Conservation (phyloP, 108 stramenopile genomes). For the Craspedostauros australis region DNA sequence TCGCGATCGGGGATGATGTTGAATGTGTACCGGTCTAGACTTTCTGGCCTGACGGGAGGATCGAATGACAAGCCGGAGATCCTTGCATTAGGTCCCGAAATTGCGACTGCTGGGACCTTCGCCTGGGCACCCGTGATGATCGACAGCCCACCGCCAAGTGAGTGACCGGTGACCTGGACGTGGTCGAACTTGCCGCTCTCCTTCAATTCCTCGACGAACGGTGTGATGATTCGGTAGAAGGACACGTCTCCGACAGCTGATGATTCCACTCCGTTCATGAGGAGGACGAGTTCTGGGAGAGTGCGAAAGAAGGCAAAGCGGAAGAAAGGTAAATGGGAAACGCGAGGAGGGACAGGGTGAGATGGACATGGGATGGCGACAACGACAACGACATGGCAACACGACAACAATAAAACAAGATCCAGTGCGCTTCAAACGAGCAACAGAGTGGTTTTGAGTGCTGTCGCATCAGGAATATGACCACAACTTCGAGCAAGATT, state of each 20-base stretch:
- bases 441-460: too few species aligned
- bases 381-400: too few species aligned
- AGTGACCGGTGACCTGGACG: slow-evolving; percentile 16
- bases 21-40: slow-evolving; percentile 43
- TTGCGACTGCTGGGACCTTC: slow-evolving; percentile 37
- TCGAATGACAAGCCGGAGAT: slow-evolving; percentile 42
- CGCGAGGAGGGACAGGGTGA: too few species aligned
- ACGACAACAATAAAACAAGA: too few species aligned
- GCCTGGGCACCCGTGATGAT: slow-evolving; percentile 73
- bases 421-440: too few species aligned
- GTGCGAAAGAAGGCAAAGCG: too few species aligned
- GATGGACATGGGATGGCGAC: too few species aligned
- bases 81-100: slow-evolving; percentile 63
- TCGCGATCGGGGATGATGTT: slow-evolving; percentile 68
- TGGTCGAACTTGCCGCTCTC: slow-evolving; percentile 4
- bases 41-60: slow-evolving; percentile 49
- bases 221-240: slow-evolving; percentile 11
- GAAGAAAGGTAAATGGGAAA: too few species aligned
- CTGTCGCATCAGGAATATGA: too few species aligned
- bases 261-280: slow-evolving; percentile 12
- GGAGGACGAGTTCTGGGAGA: slow-evolving; percentile 12
- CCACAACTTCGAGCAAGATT: too few species aligned
- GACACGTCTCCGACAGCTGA: slow-evolving; percentile 21
- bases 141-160: slow-evolving; percentile 54
- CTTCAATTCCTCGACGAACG: slow-evolving; percentile 8